A percentile compares a stretch with the other conserved stretches of the same genome.
Evolutionary conservation across 495 filamentous ascomycete species (phyloP).

Genomic region (Penicillium samsonianum): DNA sequence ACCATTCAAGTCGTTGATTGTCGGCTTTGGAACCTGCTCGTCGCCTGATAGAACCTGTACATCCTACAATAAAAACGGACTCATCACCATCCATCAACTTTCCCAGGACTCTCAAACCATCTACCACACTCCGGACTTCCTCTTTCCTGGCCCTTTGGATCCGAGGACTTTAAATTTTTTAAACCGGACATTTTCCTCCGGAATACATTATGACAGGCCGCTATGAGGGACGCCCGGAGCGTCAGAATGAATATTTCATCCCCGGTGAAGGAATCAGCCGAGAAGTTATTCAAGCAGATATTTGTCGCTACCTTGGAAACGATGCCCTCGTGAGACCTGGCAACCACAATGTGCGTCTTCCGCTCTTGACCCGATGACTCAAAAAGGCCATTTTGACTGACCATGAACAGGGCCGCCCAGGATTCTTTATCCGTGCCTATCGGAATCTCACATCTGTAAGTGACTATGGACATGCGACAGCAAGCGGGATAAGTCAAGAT

Average conservation of each 20-base stretch:
- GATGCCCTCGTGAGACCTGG: slow-evolving; percentile 89
- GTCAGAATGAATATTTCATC: slow-evolving; percentile 84
- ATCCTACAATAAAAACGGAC: slow-evolving; percentile 29
- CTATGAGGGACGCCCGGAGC: slow-evolving; percentile 44
- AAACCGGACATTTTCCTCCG: slow-evolving; percentile 29
- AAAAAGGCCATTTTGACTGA: slow-evolving; percentile 31
- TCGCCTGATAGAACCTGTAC: slow-evolving; percentile 33
- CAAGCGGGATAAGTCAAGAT: slow-evolving; percentile 8
- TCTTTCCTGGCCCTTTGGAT: slow-evolving; percentile 38
- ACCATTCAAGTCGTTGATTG: slow-evolving; percentile 26
- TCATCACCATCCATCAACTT: slow-evolving; percentile 17
- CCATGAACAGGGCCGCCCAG: slow-evolving; percentile 61
- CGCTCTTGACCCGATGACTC: slow-evolving; percentile 12
- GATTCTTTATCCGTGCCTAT: slow-evolving; percentile 86
- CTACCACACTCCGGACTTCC: slow-evolving; percentile 21
- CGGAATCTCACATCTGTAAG: slow-evolving; percentile 84
- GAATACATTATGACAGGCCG: slow-evolving; percentile 48
- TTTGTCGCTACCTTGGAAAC: slow-evolving; percentile 89
- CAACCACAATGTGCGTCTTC: slow-evolving; percentile 69
- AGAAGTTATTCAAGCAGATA: slow-evolving; percentile 92
- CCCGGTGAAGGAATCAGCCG: slow-evolving; percentile 87
- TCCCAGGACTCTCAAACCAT: slow-evolving; percentile 14
- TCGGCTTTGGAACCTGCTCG: slow-evolving; percentile 20
- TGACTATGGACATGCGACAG: slow-evolving; percentile 19
- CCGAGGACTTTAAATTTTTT: slow-evolving; percentile 37